Evolutionary conservation across 2,329 filamentous ascomycete genomes (phyloP).

Genomic region (Berkeleyomyces rouxiae): DNA sequence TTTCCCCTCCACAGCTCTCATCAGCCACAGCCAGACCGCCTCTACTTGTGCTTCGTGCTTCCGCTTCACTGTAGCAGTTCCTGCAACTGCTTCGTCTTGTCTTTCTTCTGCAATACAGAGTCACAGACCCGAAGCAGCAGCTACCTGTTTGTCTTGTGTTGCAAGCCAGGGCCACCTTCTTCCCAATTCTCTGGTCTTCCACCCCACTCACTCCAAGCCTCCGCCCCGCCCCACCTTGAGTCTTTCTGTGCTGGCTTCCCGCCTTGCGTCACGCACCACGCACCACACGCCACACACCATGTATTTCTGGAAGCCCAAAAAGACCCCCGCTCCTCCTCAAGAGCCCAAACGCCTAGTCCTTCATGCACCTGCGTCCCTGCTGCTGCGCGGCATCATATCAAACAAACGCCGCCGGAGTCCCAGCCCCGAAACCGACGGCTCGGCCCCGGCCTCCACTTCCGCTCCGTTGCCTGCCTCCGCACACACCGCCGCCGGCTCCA

Average conservation of each 20-base stretch:
- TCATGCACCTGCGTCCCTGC: not conserved
- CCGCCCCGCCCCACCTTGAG: not conserved
- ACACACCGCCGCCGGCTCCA: not conserved
- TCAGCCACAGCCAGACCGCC: no score
- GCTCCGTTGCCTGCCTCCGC: not conserved
- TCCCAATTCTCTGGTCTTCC: not conserved
- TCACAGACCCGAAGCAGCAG: not conserved
- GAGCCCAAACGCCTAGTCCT: not conserved
- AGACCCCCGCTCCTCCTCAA: not conserved
- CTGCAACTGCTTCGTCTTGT: no score
- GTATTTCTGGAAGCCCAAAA: constrained; percentile 1
- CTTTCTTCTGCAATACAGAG: no score
- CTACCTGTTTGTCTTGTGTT: not conserved
- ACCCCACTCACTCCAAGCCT: not conserved
- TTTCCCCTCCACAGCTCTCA: no score
- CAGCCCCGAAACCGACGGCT: not conserved
- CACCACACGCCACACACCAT: not conserved
- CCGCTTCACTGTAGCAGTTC: no score
- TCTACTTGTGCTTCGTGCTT: no score
- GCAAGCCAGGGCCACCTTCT: not conserved
- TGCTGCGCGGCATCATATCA: not conserved
- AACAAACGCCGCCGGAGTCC: not conserved
- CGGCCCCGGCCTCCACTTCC: not conserved
- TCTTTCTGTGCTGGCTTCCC: not conserved
- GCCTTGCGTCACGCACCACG: not conserved